phyloP scores from a whole-genome alignment of 345 rosid genomes.

The Murraya paniculata region DNA sequence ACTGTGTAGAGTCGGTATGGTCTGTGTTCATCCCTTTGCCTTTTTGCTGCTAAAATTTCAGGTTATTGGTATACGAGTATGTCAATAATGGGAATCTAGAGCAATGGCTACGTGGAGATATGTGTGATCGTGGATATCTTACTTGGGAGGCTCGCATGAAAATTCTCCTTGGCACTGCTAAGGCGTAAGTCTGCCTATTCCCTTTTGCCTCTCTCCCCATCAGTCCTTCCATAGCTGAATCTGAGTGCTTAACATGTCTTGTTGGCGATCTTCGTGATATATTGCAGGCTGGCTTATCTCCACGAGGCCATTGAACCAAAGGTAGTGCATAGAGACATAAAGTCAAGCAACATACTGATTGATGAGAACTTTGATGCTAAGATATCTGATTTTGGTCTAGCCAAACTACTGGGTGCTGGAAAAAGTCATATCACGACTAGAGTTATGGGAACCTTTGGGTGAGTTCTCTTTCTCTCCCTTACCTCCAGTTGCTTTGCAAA shows the following conservation, averaged over 20 bases:
- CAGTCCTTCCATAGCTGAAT: not conserved
- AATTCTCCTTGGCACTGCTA: slow-evolving; percentile 87
- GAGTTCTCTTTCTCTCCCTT: slow-evolving; percentile 32
- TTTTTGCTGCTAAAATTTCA: slow-evolving; percentile 20
- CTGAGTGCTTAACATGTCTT: not conserved
- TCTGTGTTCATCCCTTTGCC: not conserved
- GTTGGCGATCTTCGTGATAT: slow-evolving; percentile 11
- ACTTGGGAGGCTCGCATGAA: slow-evolving; percentile 94
- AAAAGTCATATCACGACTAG: slow-evolving; percentile 82
- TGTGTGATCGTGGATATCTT: slow-evolving; percentile 67
- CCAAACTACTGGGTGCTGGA: slow-evolving; percentile 91
- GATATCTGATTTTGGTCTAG: slow-evolving; percentile 94
- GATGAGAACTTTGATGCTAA: slow-evolving; percentile 79
- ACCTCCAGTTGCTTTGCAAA: slow-evolving; percentile 3
- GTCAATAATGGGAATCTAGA: slow-evolving; percentile 93
- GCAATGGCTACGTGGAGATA: slow-evolving; percentile 93
- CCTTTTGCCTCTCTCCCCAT: slow-evolving; percentile 1
- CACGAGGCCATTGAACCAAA: slow-evolving; percentile 99
- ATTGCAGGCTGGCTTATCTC: slow-evolving; percentile 73
- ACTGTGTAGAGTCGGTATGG: not conserved
- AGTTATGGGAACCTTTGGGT: slow-evolving; percentile 99
- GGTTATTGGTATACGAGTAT: slow-evolving; percentile 84
- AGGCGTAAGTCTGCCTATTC: slow-evolving; percentile 56
- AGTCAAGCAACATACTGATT: slow-evolving; percentile 93
- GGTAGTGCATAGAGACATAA: slow-evolving; percentile 97